A percentile compares a stretch with the other conserved stretches of the same genome.
These are phyloP conservation scores for Cryptosporidium canis DNA, from an alignment of 169 alveolate genomes.

Conservation along the genomic window DNA sequence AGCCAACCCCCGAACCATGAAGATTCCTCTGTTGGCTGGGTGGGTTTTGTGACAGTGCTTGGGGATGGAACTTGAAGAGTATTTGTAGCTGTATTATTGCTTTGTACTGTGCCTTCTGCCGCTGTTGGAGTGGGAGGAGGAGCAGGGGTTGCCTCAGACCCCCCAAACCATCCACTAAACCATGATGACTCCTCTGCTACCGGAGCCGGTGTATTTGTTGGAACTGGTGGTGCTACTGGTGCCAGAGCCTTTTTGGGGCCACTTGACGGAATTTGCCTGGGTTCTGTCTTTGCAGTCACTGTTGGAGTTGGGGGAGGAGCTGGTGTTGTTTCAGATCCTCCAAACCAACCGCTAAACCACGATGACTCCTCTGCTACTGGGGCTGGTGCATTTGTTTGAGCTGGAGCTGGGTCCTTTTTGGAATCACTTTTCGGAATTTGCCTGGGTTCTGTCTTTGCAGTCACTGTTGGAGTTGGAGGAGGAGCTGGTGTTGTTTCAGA, in stretches of 20 bases:
- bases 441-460: not conserved
- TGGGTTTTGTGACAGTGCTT: not conserved
- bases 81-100: not conserved
- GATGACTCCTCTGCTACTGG: constrained; percentile 31
- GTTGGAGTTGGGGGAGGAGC: constrained; percentile 52
- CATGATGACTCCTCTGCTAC: constrained; percentile 17
- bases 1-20: constrained; percentile 51
- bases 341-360: constrained; percentile 69
- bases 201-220: not conserved
- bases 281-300: not conserved
- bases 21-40: not conserved
- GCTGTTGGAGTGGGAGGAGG: constrained; percentile 42
- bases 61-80: not conserved
- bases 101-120: not conserved
- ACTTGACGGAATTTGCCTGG: not conserved
- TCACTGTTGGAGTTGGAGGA: constrained; percentile 25
- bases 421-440: not conserved
- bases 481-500: constrained; percentile 17
- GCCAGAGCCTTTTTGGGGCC: not conserved
- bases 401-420: not conserved
- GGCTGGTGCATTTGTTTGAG: not conserved
- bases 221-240: not conserved
- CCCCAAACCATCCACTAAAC: constrained; percentile 61
- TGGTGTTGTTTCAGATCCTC: constrained; percentile 44
- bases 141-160: constrained; percentile 60